phyloP scores from a whole-genome alignment of 2,329 filamentous ascomycete genomes.

The Aspergillus sp. region DNA sequence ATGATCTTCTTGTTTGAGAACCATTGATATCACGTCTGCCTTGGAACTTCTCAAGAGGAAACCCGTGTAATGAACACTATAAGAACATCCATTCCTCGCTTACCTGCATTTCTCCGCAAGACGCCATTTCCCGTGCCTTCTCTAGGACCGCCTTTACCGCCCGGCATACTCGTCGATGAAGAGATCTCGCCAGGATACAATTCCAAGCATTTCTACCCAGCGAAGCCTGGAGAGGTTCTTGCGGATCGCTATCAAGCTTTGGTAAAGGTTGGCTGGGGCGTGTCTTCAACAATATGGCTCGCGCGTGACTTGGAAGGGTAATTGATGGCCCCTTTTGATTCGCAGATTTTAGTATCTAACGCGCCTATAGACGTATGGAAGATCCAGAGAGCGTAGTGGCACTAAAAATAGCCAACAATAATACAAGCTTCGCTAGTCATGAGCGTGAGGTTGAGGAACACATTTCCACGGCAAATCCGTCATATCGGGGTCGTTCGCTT shows the following conservation, averaged over 20 bases:
- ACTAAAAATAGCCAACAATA: constrained; percentile 32
- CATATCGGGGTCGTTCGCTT: constrained; percentile 36
- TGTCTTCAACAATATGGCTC: constrained; percentile 34
- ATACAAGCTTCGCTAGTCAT: constrained; percentile 24
- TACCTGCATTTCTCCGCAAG: constrained; percentile 26
- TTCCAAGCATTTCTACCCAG: constrained; percentile 33
- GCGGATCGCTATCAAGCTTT: constrained; percentile 30
- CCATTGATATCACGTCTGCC: too few relatives aligned
- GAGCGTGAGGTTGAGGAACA: constrained; percentile 38
- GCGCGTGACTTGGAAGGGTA: constrained; percentile 23
- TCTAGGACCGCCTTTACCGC: constrained; percentile 26
- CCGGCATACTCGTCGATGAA: constrained; percentile 29
- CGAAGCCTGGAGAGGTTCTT: constrained; percentile 33
- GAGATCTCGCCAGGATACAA: constrained; percentile 32
- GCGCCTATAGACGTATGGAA: too few relatives aligned
- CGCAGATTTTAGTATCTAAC: too few relatives aligned
- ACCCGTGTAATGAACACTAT: constrained; percentile 23
- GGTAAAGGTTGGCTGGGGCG: constrained; percentile 34
- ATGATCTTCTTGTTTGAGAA: too few relatives aligned
- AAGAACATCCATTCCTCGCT: constrained; percentile 20
- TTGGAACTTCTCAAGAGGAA: too few relatives aligned
- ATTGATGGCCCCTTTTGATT: too few relatives aligned
- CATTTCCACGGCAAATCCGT: constrained; percentile 34
- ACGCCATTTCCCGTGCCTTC: constrained; percentile 29
- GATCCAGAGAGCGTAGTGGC: constrained; percentile 19